Conservation (phyloP, 495 filamentous ascomycete genomes). For the Neohortaea acidophila region DNA sequence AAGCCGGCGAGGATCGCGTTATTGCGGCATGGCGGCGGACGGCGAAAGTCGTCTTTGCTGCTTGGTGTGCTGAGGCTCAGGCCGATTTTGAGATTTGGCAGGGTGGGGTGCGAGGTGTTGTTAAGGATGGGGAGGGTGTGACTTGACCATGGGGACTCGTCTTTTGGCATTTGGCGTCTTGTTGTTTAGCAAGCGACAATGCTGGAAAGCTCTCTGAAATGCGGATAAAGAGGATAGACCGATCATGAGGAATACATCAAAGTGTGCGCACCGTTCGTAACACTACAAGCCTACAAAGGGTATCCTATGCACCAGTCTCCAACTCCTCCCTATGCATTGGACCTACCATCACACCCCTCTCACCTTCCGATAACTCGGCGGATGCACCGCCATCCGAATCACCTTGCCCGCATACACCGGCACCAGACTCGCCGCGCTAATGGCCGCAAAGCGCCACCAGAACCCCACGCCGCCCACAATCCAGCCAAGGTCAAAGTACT, state of each 20-base stretch:
- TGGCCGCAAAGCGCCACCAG: constrained; percentile 72
- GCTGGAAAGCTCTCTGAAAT: no score
- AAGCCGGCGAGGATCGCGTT: constrained; percentile 20
- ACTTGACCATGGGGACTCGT: no score
- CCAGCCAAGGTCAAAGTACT: constrained; percentile 81
- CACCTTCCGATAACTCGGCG: constrained; percentile 93
- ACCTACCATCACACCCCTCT: constrained; percentile 35
- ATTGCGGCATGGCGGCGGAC: constrained; percentile 39
- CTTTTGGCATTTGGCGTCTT: no score
- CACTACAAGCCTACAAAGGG: no score
- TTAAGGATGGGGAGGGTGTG: no score
- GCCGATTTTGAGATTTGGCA: constrained; percentile 39
- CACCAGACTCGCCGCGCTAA: constrained; percentile 60
- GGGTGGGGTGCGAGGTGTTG: constrained; percentile 33
- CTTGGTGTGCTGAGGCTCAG: constrained; percentile 38
- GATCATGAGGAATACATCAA: no score
- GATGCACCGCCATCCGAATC: constrained; percentile 67
- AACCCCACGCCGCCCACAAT: constrained; percentile 66
- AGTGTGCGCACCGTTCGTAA: no score
- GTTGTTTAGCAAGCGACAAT: no score
- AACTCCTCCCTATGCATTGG: no score
- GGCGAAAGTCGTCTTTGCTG: constrained; percentile 70
- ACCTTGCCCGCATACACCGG: constrained; percentile 80
- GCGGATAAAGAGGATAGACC: no score
- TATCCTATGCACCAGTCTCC: no score